These are phyloP conservation scores for Neurospora discreta DNA, from an alignment of 495 filamentous ascomycete species.

Conservation along the genomic window DNA sequence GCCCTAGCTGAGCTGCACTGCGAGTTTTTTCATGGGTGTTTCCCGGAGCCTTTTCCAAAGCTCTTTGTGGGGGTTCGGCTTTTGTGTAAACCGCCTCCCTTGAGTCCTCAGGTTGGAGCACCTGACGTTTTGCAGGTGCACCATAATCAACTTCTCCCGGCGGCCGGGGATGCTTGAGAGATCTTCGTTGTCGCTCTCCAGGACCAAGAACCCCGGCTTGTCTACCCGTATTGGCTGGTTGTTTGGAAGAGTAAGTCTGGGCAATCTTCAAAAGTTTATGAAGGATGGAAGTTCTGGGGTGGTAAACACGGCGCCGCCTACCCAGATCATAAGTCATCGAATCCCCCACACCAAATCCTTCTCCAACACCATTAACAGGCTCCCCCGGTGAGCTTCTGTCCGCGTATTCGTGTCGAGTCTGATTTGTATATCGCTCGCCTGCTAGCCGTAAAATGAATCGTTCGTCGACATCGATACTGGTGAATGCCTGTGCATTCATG, in stretches of 20 bases:
- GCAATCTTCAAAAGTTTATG: neutral
- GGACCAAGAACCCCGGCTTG: neutral
- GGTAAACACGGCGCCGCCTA: neutral
- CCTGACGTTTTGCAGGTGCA: neutral
- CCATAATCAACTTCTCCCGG: neutral
- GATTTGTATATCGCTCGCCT: neutral
- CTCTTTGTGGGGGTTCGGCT: neutral
- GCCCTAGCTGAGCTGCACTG: neutral
- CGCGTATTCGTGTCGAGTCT: neutral
- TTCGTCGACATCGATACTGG: constrained; percentile 36
- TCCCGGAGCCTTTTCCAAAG: neutral
- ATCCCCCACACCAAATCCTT: constrained; percentile 16
- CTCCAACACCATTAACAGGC: constrained; percentile 4
- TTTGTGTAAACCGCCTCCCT: neutral
- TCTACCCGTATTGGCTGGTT: neutral
- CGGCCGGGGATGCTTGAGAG: neutral
- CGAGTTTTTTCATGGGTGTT: neutral
- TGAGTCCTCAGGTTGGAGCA: neutral
- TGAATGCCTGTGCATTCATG: constrained; percentile 13
- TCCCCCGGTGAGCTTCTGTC: neutral
- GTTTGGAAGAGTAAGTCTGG: neutral
- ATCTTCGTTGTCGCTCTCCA: neutral
- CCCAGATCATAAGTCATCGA: neutral
- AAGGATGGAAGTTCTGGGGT: neutral
- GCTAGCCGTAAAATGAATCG: constrained; percentile 28